These are phyloP conservation scores for Dactylella cylindrospora DNA, from an alignment of 2,329 filamentous ascomycete species.

Conservation along the genomic window DNA sequence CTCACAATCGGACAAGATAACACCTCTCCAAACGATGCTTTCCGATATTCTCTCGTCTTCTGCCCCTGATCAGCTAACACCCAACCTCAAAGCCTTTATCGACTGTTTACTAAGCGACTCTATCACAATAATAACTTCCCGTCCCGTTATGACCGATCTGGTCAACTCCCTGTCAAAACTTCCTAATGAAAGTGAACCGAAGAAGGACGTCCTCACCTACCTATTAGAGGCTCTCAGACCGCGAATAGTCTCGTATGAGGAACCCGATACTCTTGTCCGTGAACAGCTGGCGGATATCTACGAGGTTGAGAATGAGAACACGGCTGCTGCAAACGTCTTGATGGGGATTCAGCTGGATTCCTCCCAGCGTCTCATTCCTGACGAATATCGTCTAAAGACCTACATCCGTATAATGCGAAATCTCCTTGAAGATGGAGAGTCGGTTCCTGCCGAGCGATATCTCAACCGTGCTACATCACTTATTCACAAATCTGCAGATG, in stretches of 20 bases:
- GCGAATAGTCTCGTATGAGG: conserved; percentile 73
- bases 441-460: conserved; percentile 78
- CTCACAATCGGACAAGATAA: conserved; percentile 57
- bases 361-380: conserved; percentile 78
- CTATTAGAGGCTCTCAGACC: conserved; percentile 68
- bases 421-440: conserved; percentile 91
- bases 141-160: conserved; percentile 69
- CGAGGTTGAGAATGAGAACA: conserved; percentile 78
- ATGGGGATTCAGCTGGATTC: conserved; percentile 84
- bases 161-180: conserved; percentile 64
- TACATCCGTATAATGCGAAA: conserved; percentile 95
- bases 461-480: conserved; percentile 95
- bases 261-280: conserved; percentile 77
- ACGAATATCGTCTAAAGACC: conserved; percentile 76
- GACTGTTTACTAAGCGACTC: conserved; percentile 68
- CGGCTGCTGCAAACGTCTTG: conserved; percentile 73
- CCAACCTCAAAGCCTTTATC: conserved; percentile 69
- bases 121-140: conserved; percentile 74
- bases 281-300: conserved; percentile 80
- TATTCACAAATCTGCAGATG: conserved; percentile 74
- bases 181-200: conserved; percentile 62
- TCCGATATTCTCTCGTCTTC: conserved; percentile 58
- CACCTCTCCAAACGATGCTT: conserved; percentile 63
- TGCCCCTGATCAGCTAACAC: conserved; percentile 55
- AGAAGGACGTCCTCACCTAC: conserved; percentile 73